Evolutionary conservation across 2,329 filamentous ascomycete species (phyloP), one percentile per base, ranked within the genome.

Genomic region (Trichophyton verrucosum): DNA sequence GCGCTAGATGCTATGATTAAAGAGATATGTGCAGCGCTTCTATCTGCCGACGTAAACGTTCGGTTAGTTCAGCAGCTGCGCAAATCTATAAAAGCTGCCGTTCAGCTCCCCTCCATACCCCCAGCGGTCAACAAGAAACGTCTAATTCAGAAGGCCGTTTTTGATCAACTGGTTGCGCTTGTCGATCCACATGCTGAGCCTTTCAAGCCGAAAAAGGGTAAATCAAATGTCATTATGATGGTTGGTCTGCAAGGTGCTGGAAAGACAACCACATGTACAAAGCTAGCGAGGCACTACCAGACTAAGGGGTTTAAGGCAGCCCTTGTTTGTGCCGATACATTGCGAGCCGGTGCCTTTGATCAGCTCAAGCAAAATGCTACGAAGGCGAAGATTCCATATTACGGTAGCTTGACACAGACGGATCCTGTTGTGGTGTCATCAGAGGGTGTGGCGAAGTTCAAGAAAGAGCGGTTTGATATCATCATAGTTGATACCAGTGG

Each of bases 371-470:
- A 99, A 77, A 99, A 99, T 73, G 94, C 94, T 1, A 97, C 91
- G 38, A 99, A 97, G 75, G 94, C 94, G 58, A 97, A 97, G 78
- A 97, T 99, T 59, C 94, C 94, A 8, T 99, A 99, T 81, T 99
- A 95, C 73, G 94, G 94, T 69, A 95, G 89, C 61, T 80, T 99
- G 65, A 99, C 92, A 2, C 91, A 99, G 77, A 96, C 91, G 6
- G 94, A 99, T 71, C 94, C 94, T 0, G 91, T 92, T 0, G 86
- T 91, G 4, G 94, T 99, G 17, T 92, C 94, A 0, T 83, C 85
- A n/a, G 91, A 96, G 67, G 94, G 94, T 76, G 94, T 99, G 36
- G 91, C 96, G 55, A 95, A 97, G 76, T 99, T 99, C 81, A 96
- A 96, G 79, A 97, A 96, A 80, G 94, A 99, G 78, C 84, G 86